Evolutionary conservation across 2,329 filamentous ascomycete genomes (phyloP), one percentile per base, ranked within the genome.

Genomic region (Apiospora phragmitis): DNA sequence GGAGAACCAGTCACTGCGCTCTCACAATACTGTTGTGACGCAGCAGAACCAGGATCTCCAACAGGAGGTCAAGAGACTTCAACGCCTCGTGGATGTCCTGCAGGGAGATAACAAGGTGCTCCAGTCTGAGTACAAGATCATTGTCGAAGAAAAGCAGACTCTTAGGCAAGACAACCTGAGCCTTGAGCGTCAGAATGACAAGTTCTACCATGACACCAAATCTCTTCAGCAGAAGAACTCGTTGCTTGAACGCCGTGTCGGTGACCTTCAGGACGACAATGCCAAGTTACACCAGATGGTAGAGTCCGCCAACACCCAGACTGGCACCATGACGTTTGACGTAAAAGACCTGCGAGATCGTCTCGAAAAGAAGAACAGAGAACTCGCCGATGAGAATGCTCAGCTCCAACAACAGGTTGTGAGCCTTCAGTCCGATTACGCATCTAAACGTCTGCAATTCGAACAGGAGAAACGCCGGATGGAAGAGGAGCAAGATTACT

Each of bases 181-280:
- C 73, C 82, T 88, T 29, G 86, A 87, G 68, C 85, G 84, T 47
- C 85, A 87, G 75, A 88, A 88, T 71, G 86, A 88, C 67, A 85
- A 84, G 72, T 88, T 87, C 74, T 88, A 86, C 73, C 84, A 80
- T 70, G 86, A 88, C 75, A 88, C 86, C 79, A 77, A 77, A 51
- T 68, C 71, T 62, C 74, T 79, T 18, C 76, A 79, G 66, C 74
- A 79, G 62, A 75, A 88, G 75, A 88, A 87, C 72, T 81, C 83
- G 32, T 80, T 80, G 68, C 87, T 85, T 71, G 84, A 85, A 75
- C 83, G 83, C 66, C 84, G 81, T 69, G 78, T 84, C 38, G 82
- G 82, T 29, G 81, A 83, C 43, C 76, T 87, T n/a, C 82, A 85
- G 65, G 82, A 83, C 9, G 82, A 87, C 66, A 84, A 86, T 35